A percentile compares a stretch with the other conserved stretches of the same genome.
phyloP scores from a whole-genome alignment of 176 grass and related monocot genomes.

The Musa beccarii region DNA sequence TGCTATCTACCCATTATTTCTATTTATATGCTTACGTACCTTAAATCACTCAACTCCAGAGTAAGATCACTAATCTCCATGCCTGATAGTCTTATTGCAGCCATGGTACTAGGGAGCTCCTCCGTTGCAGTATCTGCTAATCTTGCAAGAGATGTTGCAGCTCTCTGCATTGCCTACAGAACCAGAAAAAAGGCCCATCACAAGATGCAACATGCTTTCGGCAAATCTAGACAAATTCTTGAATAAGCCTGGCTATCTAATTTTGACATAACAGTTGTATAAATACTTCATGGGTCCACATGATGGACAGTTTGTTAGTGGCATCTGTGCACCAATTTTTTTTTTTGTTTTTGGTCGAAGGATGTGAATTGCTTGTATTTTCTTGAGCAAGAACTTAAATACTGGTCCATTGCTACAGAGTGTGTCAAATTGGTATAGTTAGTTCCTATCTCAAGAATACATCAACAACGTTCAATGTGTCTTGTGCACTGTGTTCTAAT shows the following conservation, averaged over 20 bases:
- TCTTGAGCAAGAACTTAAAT: too few relatives aligned
- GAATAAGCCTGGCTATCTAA: background rate
- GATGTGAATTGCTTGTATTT: too few relatives aligned
- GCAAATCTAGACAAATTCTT: background rate
- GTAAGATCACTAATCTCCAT: conserved; percentile 90
- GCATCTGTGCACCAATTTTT: too few relatives aligned
- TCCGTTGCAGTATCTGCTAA: conserved; percentile 57
- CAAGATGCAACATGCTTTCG: background rate
- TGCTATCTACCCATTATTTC: background rate
- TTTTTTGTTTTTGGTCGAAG: too few relatives aligned
- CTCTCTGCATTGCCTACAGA: conserved; percentile 71
- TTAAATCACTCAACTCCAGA: conserved; percentile 72
- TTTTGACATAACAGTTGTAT: background rate
- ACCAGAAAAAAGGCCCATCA: conserved; percentile 6
- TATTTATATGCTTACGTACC: conserved; percentile 25
- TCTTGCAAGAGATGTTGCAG: conserved; percentile 51
- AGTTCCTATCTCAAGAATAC: too few relatives aligned
- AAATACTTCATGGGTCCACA: too few relatives aligned
- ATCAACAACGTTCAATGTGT: too few relatives aligned
- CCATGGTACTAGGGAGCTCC: conserved; percentile 64
- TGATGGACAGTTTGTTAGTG: too few relatives aligned
- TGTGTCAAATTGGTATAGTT: too few relatives aligned
- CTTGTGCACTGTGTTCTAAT: too few relatives aligned
- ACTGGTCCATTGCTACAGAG: too few relatives aligned
- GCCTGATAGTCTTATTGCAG: conserved; percentile 55